Percentiles rank a stretch among this genome's conserved stretches.
Conservation (phyloP, 2,329 filamentous ascomycete species). For the Botrytis fragariae region DNA sequence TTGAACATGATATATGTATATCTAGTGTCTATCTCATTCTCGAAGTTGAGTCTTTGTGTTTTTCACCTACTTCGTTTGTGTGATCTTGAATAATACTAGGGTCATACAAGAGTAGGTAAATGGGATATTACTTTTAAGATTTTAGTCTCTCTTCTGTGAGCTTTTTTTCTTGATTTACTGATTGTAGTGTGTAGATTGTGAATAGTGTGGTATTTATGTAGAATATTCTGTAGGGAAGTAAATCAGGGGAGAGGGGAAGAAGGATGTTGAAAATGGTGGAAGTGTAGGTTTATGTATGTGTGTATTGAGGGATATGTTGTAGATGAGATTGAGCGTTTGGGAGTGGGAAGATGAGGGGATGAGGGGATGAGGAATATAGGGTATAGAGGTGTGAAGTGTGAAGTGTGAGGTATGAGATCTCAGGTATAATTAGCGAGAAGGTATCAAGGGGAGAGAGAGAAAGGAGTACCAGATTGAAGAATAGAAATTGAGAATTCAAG, state of each 20-base stretch:
- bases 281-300: neutral
- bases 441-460: neutral
- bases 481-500: neutral
- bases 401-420: accelerated
- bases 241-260: too few species aligned
- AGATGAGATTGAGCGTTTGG: neutral
- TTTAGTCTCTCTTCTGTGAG: accelerated
- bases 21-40: neutral
- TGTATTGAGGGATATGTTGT: too few species aligned
- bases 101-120: neutral
- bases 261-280: too few species aligned
- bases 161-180: neutral
- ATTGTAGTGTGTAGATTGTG: neutral
- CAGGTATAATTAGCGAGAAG: neutral
- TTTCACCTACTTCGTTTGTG: neutral
- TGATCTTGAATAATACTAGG: neutral
- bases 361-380: too few species aligned
- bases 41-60: neutral
- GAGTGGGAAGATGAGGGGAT: neutral
- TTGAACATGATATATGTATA: neutral
- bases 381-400: too few species aligned
- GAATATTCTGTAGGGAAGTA: neutral
- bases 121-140: neutral
- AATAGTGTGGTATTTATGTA: neutral
- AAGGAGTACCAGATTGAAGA: neutral